A percentile compares a stretch with the other conserved stretches of the same genome.
phyloP scores from a whole-genome alignment of 805 yeast species.

The Monosporozyma siamensis region DNA sequence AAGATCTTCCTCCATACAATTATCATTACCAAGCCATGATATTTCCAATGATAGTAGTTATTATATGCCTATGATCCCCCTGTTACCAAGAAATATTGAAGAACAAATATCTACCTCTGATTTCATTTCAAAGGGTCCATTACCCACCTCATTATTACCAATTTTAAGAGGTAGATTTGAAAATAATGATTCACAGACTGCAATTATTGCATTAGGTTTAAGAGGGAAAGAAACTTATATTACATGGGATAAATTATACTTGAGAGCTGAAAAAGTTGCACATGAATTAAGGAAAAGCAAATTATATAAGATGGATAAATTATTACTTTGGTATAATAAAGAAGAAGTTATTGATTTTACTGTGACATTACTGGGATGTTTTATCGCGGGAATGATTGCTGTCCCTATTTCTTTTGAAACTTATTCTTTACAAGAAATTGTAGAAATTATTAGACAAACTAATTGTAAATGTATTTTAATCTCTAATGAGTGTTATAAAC shows the following conservation, averaged over 20 bases:
- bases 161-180: constrained; percentile 67
- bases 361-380: constrained; percentile 81
- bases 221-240: constrained; percentile 78
- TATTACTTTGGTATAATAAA: constrained; percentile 73
- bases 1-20: constrained; percentile 16
- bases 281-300: constrained; percentile 28
- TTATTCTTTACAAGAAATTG: constrained; percentile 53
- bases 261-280: constrained; percentile 80
- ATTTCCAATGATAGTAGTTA: constrained; percentile 5
- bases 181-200: constrained; percentile 54
- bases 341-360: constrained; percentile 79
- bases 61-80: constrained; percentile 29
- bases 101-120: constrained; percentile 19
- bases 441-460: constrained; percentile 61
- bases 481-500: constrained; percentile 70
- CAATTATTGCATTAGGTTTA: constrained; percentile 61
- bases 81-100: constrained; percentile 33
- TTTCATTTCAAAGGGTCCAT: constrained; percentile 12
- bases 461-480: constrained; percentile 70
- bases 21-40: constrained; percentile 28
- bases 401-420: constrained; percentile 80
- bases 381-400: constrained; percentile 88
- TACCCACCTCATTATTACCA: constrained; percentile 44
- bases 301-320: constrained; percentile 72
- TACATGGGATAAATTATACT: constrained; percentile 82